phyloP scores from a whole-genome alignment of 2,329 filamentous ascomycete species.

The Pseudocercospora musae region DNA sequence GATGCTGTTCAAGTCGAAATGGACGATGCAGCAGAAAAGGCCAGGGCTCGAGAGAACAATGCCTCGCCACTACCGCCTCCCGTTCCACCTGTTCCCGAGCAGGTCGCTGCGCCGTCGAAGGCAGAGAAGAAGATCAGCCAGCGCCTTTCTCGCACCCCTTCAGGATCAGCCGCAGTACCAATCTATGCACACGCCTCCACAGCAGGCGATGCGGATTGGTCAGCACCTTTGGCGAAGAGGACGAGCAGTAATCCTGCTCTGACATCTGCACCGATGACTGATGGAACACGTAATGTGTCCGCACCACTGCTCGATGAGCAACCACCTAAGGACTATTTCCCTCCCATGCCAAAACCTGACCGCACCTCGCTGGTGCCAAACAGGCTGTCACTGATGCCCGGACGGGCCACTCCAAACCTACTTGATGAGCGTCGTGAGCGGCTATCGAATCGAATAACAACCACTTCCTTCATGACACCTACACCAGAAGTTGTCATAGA shows the following conservation, averaged over 20 bases:
- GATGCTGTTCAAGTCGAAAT: constrained; percentile 39
- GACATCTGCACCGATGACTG: not conserved
- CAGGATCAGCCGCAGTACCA: constrained; percentile 8
- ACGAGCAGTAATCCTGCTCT: constrained; percentile 20
- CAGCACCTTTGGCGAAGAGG: constrained; percentile 19
- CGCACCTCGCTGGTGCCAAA: constrained; percentile 9
- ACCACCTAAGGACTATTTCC: not conserved
- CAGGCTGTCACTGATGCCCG: constrained; percentile 25
- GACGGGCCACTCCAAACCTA: constrained; percentile 37
- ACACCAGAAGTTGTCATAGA: constrained; percentile 28
- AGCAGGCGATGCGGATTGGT: constrained; percentile 19
- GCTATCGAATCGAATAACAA: constrained; percentile 42
- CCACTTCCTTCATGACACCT: constrained; percentile 38
- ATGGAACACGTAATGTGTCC: constrained; percentile 9
- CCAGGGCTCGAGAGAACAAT: constrained; percentile 24
- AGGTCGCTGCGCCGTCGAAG: constrained; percentile 4
- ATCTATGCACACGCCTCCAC: constrained; percentile 10
- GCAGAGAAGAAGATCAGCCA: constrained; percentile 6
- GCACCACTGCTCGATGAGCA: constrained; percentile 8
- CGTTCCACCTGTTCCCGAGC: constrained; percentile 10
- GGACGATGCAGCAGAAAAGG: constrained; percentile 48
- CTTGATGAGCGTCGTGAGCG: constrained; percentile 55
- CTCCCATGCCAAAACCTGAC: not conserved
- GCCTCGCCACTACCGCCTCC: constrained; percentile 20
- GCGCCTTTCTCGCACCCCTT: constrained; percentile 8